Base-by-base conservation (phyloP, 148 eudicot species). In the Polygonum maritimum region DNA sequence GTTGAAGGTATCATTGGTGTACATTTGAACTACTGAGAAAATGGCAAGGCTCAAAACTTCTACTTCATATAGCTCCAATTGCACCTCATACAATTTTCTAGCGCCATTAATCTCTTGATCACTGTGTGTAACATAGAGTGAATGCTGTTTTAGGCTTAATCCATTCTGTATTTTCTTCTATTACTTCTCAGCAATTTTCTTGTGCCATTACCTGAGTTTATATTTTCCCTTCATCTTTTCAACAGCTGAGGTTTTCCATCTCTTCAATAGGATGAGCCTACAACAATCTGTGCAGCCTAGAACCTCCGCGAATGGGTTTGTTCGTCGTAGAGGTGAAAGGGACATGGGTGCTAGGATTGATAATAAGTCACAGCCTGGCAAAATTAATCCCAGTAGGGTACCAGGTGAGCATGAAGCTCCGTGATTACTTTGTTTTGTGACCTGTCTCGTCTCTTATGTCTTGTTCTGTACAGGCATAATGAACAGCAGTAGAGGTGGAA, bases 241-340 rank as follows among this genome's bases (percentile, higher is more conserved):
- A 19, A 12, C 54, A 44, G 14, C 8, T 44, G 74, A 21, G 60
- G 18, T 18, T 72, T 72, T 41, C 15, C 49, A 36, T 48, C 22
- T 19, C n/a, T 35, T 39, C 48, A 40, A 49, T 40, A 72, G 82
- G 75, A 92, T 92, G 97, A 89, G 82, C 75, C 60, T 85, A 88
- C 96, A 89, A 82, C 94, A 86, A 82, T 81, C 81, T 78, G 85
- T 81, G 49, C 92, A 88, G 75, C 82, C 89, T 69, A 85, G 92
- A 78, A 78, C 92, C 75, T 81, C 91, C 9, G 81, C 90, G 48
- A 90, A 95, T 85, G 96, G 94, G 63, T 88, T 81, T 82, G 82
- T 85, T 78, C 92, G 88, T 55, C 84, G 87, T 63, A 85, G 82
- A 80, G 82, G 51, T 80, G 98, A 88, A 76, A 86, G 78, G 79